Evolutionary conservation across 2,329 filamentous ascomycete species (phyloP), one percentile per base, ranked within the genome.

Genomic region (Byssoonygena ceratinophila): DNA sequence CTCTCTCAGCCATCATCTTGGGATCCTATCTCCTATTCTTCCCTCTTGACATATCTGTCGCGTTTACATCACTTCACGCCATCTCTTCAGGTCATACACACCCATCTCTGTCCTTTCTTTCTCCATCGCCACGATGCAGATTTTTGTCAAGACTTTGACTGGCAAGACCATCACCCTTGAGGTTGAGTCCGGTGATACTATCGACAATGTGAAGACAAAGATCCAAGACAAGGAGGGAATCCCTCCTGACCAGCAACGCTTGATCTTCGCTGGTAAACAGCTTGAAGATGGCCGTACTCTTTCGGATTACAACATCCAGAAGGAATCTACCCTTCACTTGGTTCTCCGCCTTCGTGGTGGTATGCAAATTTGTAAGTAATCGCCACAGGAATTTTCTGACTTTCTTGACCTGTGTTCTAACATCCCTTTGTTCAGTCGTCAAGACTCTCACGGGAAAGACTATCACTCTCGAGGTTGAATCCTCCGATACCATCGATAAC

Each of bases 61-160:
- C 55, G 47, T 53, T 49, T 55, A 52, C 31, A 23, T 14, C 40
- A 49, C 46, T 37, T 39, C 49, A 50, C 51, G 36, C 45, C 39
- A 48, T 37, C 27, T 44, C 39, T 8, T 32, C 49, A 5, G 4
- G 18, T 4, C 8, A 40, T 40, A 22, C 18, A 48, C 29, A 5
- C 25, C 40, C 18, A 51, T 16, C 59, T 46, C 50, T n/a, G n/a
- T n/a, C n/a, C n/a, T 50, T 29, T 14, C 27, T 16, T 16, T 25
- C 47, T 54, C 59, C 57, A 61, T 53, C 59, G 68, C 60, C 73
- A 82, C 61, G 72, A 94, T 95, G 90, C 90, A 95, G 80, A 95
- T 96, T 79, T 96, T 95, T 74, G 90, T 95, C 66, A 95, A 95
- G 84, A 95, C 89, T 63, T 81, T 83, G 51, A 83, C 80, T 57